Evolutionary conservation across 768 basidiomycete species (phyloP).

Genomic region (Gelatoporia subvermispora): DNA sequence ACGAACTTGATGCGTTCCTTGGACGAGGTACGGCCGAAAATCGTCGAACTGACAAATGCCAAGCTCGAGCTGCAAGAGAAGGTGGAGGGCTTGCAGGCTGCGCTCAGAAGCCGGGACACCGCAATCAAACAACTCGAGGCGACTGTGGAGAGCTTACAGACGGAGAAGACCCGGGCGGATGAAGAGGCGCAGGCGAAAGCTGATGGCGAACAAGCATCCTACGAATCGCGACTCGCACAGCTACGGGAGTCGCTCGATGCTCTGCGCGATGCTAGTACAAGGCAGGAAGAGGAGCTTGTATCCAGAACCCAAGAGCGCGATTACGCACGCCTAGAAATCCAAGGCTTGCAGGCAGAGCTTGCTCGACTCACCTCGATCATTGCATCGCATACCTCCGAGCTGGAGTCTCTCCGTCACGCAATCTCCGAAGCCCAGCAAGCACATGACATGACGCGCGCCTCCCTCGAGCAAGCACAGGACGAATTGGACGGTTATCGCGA

Average conservation of each 20-base stretch:
- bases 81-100: conserved; percentile 49
- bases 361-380: conserved; percentile 44
- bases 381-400: conserved; percentile 48
- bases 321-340: conserved; percentile 47
- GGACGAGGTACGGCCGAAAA: conserved; percentile 82
- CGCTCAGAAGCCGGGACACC: conserved; percentile 49
- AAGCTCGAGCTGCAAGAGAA: conserved; percentile 68
- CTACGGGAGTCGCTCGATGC: too few species aligned
- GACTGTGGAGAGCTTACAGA: conserved; percentile 48
- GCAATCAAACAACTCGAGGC: conserved; percentile 60
- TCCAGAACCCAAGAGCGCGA: conserved; percentile 39
- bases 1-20: conserved; percentile 74
- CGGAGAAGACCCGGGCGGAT: conserved; percentile 43
- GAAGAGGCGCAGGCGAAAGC: conserved; percentile 31
- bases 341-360: conserved; percentile 38
- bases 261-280: too few species aligned
- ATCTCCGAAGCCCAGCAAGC: conserved; percentile 41
- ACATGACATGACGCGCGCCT: conserved; percentile 58
- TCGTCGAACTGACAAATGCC: conserved; percentile 71
- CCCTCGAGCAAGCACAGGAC: conserved; percentile 57
- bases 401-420: conserved; percentile 47
- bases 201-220: conserved; percentile 8
- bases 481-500: conserved; percentile 68
- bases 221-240: not conserved
- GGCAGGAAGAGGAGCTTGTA: conserved; percentile 21